Percentiles rank a stretch among this genome's conserved stretches.
These are phyloP conservation scores for Eutreptiella sp. DNA, from an alignment of 208 protist species.

Conservation along the genomic window DNA sequence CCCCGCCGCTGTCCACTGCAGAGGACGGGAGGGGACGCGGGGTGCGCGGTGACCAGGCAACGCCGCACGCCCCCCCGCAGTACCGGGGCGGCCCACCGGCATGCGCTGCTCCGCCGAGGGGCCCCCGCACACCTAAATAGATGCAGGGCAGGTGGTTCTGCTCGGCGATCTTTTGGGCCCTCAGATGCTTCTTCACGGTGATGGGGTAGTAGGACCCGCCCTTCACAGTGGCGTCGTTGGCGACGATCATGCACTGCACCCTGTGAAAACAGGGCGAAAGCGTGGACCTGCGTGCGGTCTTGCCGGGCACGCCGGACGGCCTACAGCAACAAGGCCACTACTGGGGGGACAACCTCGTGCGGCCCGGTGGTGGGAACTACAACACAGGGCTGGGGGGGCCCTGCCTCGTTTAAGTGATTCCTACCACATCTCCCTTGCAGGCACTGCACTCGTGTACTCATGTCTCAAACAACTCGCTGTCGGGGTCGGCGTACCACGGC, in stretches of 20 bases:
- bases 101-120: background rate
- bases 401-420: too few relatives aligned
- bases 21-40: background rate
- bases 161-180: slow-evolving; percentile 87
- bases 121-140: slow-evolving; percentile 69
- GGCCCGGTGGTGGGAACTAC: slow-evolving; percentile 4
- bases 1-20: slow-evolving; percentile 92
- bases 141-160: slow-evolving; percentile 92
- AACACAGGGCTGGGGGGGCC: too few relatives aligned
- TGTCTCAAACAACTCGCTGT: too few relatives aligned
- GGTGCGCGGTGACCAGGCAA: background rate
- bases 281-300: too few relatives aligned
- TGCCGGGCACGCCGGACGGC: too few relatives aligned
- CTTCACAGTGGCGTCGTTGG: slow-evolving; percentile 94
- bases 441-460: too few relatives aligned
- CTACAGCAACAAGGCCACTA: too few relatives aligned
- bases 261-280: slow-evolving; percentile 34
- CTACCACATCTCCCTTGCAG: too few relatives aligned
- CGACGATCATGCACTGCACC: slow-evolving; percentile 86
- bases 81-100: background rate
- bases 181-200: slow-evolving; percentile 94
- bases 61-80: background rate
- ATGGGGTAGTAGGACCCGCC: slow-evolving; percentile 95
- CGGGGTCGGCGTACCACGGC: too few relatives aligned
- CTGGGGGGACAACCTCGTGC: too few relatives aligned